phyloP scores from a whole-genome alignment of 1,284 basidiomycete species.

The Naganishia albida region DNA sequence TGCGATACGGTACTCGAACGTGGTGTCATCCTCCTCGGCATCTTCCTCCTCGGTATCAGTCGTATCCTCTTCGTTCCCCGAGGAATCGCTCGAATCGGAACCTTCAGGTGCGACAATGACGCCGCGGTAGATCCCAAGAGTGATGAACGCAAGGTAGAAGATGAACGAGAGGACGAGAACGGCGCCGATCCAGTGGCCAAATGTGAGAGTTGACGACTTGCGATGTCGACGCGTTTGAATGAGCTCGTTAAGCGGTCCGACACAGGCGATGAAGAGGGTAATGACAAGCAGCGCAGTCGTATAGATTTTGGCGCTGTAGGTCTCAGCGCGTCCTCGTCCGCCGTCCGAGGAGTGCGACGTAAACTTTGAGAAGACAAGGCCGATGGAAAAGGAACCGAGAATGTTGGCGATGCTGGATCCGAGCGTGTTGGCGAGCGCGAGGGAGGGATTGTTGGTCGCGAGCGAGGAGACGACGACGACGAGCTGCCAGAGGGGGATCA shows the following conservation, averaged over 20 bases:
- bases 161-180: constrained; percentile 35
- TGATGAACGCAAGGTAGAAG: constrained; percentile 37
- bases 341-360: neutral
- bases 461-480: constrained; percentile 34
- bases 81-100: constrained; percentile 38
- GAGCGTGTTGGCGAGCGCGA: constrained; percentile 30
- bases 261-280: constrained; percentile 10
- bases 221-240: neutral
- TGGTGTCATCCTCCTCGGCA: constrained; percentile 21
- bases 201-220: neutral
- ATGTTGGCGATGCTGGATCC: constrained; percentile 33
- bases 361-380: constrained; percentile 25
- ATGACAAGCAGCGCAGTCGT: constrained; percentile 25
- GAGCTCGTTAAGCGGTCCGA: constrained; percentile 17
- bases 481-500: constrained; percentile 15
- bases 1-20: constrained; percentile 16
- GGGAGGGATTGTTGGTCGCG: constrained; percentile 21
- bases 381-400: constrained; percentile 34
- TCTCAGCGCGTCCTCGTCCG: neutral
- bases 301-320: constrained; percentile 25
- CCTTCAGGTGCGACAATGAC: constrained; percentile 37
- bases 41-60: constrained; percentile 20
- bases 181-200: constrained; percentile 32
- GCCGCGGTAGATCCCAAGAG: constrained; percentile 37
- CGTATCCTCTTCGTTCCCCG: constrained; percentile 12